phyloP scores from a whole-genome alignment of 202 grass and related monocot genomes.

The Sporobolus alterniflorus region DNA sequence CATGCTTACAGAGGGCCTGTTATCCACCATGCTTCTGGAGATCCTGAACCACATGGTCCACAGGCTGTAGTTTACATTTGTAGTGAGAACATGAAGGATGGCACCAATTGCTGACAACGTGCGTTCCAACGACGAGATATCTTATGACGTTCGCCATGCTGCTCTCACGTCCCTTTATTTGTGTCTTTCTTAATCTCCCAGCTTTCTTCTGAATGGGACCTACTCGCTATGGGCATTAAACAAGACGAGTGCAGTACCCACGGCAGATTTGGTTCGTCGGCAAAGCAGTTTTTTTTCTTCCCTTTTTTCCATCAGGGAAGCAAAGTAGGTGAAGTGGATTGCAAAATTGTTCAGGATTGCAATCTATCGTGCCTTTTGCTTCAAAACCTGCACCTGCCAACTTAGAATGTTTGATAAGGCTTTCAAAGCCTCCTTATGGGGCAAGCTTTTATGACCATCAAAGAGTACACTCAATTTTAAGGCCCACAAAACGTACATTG shows the following conservation, averaged over 20 bases:
- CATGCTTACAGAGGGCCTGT: constrained; percentile 9
- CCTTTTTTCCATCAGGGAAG: too few relatives aligned
- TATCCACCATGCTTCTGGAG: background rate
- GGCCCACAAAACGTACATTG: background rate
- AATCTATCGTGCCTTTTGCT: background rate
- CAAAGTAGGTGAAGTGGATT: background rate
- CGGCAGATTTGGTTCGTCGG: constrained; percentile 6
- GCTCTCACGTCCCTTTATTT: background rate
- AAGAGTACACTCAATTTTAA: background rate
- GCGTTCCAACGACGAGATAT: background rate
- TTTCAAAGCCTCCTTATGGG: background rate
- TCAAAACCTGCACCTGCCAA: background rate
- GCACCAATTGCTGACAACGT: constrained; percentile 25
- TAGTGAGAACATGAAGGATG: background rate
- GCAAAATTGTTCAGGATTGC: background rate
- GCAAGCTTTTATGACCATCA: background rate
- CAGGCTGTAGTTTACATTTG: background rate
- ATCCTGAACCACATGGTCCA: background rate
- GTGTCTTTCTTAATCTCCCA: background rate
- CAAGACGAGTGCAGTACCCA: constrained; percentile 29
- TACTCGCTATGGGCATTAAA: background rate
- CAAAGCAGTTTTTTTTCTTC: background rate
- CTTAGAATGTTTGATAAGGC: background rate
- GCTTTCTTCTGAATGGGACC: background rate
- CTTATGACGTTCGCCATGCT: constrained; percentile 29